Evolutionary conservation across 106 monocot genomes (phyloP), one percentile per base, ranked within the genome.

Genomic region (Apostasia shenzhenica): DNA sequence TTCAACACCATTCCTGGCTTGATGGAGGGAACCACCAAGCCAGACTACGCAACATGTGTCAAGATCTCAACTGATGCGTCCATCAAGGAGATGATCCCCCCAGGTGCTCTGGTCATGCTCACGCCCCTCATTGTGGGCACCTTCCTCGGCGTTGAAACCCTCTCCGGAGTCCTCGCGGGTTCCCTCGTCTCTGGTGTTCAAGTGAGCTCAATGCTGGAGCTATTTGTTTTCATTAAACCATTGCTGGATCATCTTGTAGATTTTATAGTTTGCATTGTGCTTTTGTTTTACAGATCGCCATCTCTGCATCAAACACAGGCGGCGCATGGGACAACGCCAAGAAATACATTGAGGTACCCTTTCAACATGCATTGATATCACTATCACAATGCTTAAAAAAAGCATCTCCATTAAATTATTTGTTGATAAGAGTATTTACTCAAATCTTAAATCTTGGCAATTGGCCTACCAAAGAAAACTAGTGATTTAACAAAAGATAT

Each of bases 301-400:
- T 91, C 43, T 91, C 91, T 43, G 84, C 87, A 38, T 91, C 87
- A 41, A 91, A 87, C 84, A 87, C 87, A 41, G 87, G 91, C 59
- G 91, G 91, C 10, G 87, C 91, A 3, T 91, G 91, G 87, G 91
- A 91, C 57, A 91, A 91, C 63, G 91, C 91, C 10, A 91, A 91
- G 91, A 91, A 87, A 63, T 91, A 91, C 48, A 87, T 91, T 9
- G 91, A 91, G 87, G 91, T 82, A 14, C 9, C 6, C 55, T 56
- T 8, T 12, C 8, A 48, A 45, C 2, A 40, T 3, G 38, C 1
- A 14, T 26, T 26, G 26, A 26, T 26, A 26, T 26, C 26, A 26
- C 26, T 26, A 26, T 26, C 26, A 26, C 26, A 26, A 26, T 26
- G 26, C 26, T 26, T 26, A 26, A 26, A 26, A 26, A 26, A 26